These are phyloP conservation scores for Exserohilum rostratum DNA, from an alignment of 2,329 filamentous ascomycete species.

Conservation along the genomic window DNA sequence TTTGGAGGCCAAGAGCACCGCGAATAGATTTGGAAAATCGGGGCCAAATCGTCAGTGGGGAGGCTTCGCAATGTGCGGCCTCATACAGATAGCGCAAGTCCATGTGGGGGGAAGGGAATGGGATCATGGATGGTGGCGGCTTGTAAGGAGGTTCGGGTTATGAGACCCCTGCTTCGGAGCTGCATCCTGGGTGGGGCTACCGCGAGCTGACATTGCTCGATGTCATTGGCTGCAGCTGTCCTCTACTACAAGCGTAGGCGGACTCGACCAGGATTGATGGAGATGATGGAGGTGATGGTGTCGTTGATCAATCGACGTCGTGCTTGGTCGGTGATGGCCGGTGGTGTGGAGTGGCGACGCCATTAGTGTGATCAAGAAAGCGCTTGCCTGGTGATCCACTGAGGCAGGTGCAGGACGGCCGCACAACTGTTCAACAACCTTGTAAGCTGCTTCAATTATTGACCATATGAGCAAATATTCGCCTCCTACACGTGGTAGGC, in stretches of 20 bases:
- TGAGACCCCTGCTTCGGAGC: conserved; percentile 3
- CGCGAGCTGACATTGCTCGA: conserved; percentile 3
- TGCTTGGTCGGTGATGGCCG: not conserved
- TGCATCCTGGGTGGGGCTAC: conserved; percentile 9
- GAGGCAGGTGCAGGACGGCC: not conserved
- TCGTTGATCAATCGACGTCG: not conserved
- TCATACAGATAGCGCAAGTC: conserved; percentile 12
- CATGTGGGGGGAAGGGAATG: conserved; percentile 9
- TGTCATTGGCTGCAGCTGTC: conserved; percentile 2
- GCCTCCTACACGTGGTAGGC: not conserved
- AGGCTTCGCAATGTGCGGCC: conserved; percentile 7
- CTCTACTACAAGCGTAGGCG: not conserved
- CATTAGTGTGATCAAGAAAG: not conserved
- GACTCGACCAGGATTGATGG: not conserved
- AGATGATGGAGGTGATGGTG: not conserved
- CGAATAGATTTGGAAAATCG: conserved; percentile 12
- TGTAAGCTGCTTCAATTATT: not conserved
- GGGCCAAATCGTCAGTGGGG: conserved; percentile 11
- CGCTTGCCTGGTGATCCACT: not conserved
- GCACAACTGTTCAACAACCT: not conserved
- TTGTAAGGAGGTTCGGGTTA: conserved; percentile 14
- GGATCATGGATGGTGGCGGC: conserved; percentile 19
- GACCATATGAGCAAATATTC: not conserved
- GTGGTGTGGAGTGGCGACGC: not conserved
- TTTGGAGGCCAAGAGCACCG: conserved; percentile 15